Evolutionary conservation across 2,329 filamentous ascomycete species (phyloP), one percentile per base, ranked within the genome.

Genomic region (Talaromyces islandicus): DNA sequence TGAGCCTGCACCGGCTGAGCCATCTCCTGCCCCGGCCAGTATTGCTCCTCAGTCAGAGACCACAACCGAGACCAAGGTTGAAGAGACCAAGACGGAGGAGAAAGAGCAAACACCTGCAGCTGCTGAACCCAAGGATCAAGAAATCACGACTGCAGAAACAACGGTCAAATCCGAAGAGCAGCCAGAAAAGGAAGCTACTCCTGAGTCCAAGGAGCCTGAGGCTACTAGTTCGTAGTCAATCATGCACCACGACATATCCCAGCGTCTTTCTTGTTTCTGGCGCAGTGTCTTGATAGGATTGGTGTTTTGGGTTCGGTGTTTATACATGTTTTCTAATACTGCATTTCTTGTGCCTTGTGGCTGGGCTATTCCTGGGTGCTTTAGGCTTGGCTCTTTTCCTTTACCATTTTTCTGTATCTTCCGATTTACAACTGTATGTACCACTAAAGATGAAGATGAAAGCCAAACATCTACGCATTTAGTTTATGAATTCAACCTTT

Each of bases 241-340:
- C 9, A 61, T 11, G 24, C 27, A 29, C 48, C 24, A 52, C 27
- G 48, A 21, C 14, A 12, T 52, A 52, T 52, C 24, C 35, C 48
- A 25, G 48, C 48, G 48, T 52, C 48, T 52, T 69, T 65, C 59
- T 63, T 66, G 66, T 65, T 69, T 69, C 71, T 71, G 72, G 72
- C 68, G 73, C 73, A 56, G 67, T 70, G 64, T 65, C 65, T 67
- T 64, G 69, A 69, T 66, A 68, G 70, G 67, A 67, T 69, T 66
- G 73, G 73, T 73, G 72, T 75, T 75, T 70, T 61, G 66, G 69
- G 66, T 69, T 64, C 53, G 60, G 62, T 29, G 64, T 68, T 61
- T 54, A 64, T 64, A 60, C 43, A 46, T 61, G 63, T 69, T 60
- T 59, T 64, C 55, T 32, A 50, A 59, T 38, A 30, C 52, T 57